Evolutionary conservation across 129 eudicot species (phyloP).

Genomic region (Oenanthe sinensis): DNA sequence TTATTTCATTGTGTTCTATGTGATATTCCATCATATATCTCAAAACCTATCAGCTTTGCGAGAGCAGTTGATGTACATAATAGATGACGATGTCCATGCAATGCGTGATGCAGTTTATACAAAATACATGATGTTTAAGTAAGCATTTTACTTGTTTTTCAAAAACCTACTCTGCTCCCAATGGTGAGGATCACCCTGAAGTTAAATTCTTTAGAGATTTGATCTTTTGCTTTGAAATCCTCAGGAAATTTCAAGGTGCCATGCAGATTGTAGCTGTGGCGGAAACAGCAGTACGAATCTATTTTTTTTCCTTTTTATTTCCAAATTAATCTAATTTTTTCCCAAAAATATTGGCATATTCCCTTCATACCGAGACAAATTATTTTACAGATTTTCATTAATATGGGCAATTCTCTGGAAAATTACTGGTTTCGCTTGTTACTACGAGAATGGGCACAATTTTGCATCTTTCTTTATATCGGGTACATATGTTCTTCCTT

Average conservation of each 20-base stretch:
- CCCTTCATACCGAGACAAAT: neutral
- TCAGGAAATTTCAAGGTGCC: slow-evolving; percentile 92
- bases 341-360: neutral
- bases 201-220: neutral
- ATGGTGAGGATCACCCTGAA: neutral
- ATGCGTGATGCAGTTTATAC: slow-evolving; percentile 79
- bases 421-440: slow-evolving; percentile 77
- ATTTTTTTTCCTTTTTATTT: neutral
- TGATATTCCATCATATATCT: slow-evolving; percentile 71
- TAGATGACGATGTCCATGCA: slow-evolving; percentile 64
- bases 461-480: slow-evolving; percentile 74
- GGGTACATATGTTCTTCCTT: slow-evolving; percentile 42
- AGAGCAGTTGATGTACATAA: slow-evolving; percentile 66
- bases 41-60: slow-evolving; percentile 60
- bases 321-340: neutral
- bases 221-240: slow-evolving; percentile 13
- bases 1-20: slow-evolving; percentile 64
- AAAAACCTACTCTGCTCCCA: neutral
- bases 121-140: slow-evolving; percentile 91
- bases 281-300: slow-evolving; percentile 57
- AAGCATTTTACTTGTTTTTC: slow-evolving; percentile 13
- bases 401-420: slow-evolving; percentile 65
- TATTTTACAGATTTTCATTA: slow-evolving; percentile 61
- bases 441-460: slow-evolving; percentile 86
- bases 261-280: slow-evolving; percentile 83